phyloP scores from a whole-genome alignment of 129 eudicot species.

The Sambucus nigra region DNA sequence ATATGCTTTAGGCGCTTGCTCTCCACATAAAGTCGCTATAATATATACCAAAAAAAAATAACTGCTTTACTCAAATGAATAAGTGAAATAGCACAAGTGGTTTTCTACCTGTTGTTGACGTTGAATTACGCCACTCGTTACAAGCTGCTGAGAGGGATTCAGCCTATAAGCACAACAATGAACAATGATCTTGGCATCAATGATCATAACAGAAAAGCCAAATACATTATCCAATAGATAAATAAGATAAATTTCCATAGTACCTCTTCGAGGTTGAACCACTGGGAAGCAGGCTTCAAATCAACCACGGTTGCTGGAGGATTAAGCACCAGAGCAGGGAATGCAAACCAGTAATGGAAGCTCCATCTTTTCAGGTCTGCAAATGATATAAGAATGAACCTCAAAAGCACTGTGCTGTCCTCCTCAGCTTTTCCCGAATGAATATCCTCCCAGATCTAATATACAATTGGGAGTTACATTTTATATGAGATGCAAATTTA shows the following conservation, averaged over 20 bases:
- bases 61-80: no score
- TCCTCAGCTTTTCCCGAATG: constrained; percentile 68
- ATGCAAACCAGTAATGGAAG: constrained; percentile 75
- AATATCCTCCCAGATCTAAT: constrained; percentile 81
- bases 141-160: constrained; percentile 60
- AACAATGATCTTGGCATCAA: constrained; percentile 8
- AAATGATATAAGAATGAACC: constrained; percentile 77
- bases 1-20: constrained; percentile 8
- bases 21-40: background rate
- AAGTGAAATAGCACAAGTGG: constrained; percentile 7
- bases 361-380: constrained; percentile 82
- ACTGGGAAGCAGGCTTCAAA: constrained; percentile 70
- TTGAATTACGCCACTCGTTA: constrained; percentile 78
- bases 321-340: constrained; percentile 73
- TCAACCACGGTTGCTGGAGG: constrained; percentile 73
- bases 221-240: background rate
- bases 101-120: constrained; percentile 57
- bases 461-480: background rate
- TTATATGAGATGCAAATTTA: background rate
- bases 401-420: constrained; percentile 48
- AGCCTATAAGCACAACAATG: constrained; percentile 38
- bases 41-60: background rate
- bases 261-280: constrained; percentile 73
- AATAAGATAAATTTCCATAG: background rate
- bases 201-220: background rate